A percentile compares a stretch with the other conserved stretches of the same genome.
These are phyloP conservation scores for Clarireedia paspali DNA, from an alignment of 2,329 filamentous ascomycete species.

Conservation along the genomic window DNA sequence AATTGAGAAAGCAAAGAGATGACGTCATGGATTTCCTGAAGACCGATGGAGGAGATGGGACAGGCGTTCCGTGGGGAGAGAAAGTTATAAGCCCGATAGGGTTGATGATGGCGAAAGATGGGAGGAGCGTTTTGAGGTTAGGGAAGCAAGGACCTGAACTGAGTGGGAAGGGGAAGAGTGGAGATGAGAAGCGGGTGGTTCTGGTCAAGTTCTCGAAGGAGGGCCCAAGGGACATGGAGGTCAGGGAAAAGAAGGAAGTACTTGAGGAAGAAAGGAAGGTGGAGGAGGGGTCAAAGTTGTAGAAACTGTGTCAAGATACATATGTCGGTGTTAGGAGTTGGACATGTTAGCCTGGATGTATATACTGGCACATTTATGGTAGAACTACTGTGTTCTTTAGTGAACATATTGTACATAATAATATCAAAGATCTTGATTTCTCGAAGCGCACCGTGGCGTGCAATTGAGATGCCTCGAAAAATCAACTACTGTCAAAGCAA, in stretches of 20 bases:
- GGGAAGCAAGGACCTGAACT: constrained; percentile 52
- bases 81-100: constrained; percentile 52
- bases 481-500: no score
- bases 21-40: constrained; percentile 46
- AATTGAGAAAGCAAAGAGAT: constrained; percentile 42
- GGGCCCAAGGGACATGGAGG: constrained; percentile 45
- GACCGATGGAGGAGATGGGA: constrained; percentile 34
- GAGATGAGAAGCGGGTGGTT: constrained; percentile 53
- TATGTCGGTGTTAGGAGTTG: no score
- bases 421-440: no score
- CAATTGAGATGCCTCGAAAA: no score
- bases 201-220: constrained; percentile 45
- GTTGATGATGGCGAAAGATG: constrained; percentile 42
- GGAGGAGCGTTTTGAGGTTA: constrained; percentile 45
- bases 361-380: no score
- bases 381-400: no score
- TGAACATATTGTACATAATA: no score
- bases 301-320: not conserved
- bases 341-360: no score
- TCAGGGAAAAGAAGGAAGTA: constrained; percentile 39
- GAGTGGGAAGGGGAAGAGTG: constrained; percentile 38
- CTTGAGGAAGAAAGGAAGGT: constrained; percentile 36
- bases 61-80: constrained; percentile 41
- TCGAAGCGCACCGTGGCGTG: no score
- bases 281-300: constrained; percentile 29